These are phyloP conservation scores for Boletus sp. DNA, from an alignment of 1,284 basidiomycete species.

Conservation along the genomic window DNA sequence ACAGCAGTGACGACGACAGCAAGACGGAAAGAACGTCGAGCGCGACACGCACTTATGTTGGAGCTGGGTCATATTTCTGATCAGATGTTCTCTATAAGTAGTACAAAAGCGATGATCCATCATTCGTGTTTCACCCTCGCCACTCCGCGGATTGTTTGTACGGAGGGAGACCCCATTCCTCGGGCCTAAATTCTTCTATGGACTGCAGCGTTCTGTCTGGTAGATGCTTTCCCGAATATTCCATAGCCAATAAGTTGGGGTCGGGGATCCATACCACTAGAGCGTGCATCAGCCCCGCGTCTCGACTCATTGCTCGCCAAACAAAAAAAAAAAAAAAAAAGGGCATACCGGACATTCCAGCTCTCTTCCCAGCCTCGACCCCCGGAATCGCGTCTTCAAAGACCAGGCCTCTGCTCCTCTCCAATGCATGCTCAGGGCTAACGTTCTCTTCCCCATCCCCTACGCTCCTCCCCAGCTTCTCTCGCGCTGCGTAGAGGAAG, in stretches of 20 bases:
- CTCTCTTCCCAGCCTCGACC: conserved; percentile 70
- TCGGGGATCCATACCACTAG: conserved; percentile 79
- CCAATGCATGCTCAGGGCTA: conserved; percentile 39
- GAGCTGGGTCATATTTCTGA: conserved; percentile 34
- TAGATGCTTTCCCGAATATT: conserved; percentile 41
- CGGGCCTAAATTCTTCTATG: conserved; percentile 65
- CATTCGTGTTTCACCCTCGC: neutral
- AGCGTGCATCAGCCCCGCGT: conserved; percentile 9
- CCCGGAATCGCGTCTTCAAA: conserved; percentile 76
- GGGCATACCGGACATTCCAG: conserved; percentile 73
- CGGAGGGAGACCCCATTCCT: conserved; percentile 73
- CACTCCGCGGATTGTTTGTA: conserved; percentile 35
- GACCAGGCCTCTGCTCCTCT: conserved; percentile 60
- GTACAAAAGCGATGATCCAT: conserved; percentile 1
- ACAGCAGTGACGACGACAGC: conserved; percentile 26
- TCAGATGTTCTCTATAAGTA: neutral
- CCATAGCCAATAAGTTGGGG: conserved; percentile 52
- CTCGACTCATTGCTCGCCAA: neutral
- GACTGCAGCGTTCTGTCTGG: conserved; percentile 56
- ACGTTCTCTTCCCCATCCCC: conserved; percentile 44
- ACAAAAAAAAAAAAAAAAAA: neutral
- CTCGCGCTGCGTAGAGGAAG: conserved; percentile 63
- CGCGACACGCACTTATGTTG: conserved; percentile 21
- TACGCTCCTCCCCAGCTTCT: conserved; percentile 50
- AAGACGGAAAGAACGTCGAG: neutral